Base-by-base conservation (phyloP, 805 yeast species). In the Metschnikowia matae region DNA sequence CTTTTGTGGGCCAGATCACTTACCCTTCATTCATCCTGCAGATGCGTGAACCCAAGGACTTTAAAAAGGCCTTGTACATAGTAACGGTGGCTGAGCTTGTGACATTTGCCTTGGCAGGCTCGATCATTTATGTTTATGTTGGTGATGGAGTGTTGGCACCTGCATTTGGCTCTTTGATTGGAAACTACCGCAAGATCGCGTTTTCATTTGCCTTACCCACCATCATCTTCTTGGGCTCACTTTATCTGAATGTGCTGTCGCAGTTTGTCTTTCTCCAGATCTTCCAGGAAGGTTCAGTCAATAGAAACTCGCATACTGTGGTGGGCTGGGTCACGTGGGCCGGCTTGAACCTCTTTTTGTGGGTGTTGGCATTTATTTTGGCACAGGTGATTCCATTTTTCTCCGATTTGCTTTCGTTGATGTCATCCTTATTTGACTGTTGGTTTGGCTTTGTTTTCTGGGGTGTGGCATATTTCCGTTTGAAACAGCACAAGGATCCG, bases 381-480 rank as follows among this genome's bases (percentile, higher is more conserved):
- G 85, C 84, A 1, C 84, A 81, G 60, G 85, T 79, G 31, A 80
- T 81, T 57, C 86, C 86, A n/a, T 81, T 81, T 62, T 81, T 81
- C 64, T 73, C 80, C 26, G 85, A 81, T 56, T 63, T 81, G 52
- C 67, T 81, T 33, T 73, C 83, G 3, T 65, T 81, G 57, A 80
- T 81, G 84, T 76, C 81, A 13, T 80, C 86, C 2, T 66, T 82
- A 46, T 81, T 81, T 58, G 85, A 81, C 62, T 80, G 85, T 61
- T 82, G 84, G 83, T 82, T 81, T 55, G 85, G 85, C 0, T 81
- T 80, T 56, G 79, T 81, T 6, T 81, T 81, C 56, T 81, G 85
- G 85, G 79, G 83, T 14, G 74, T 79, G 31, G 85, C 85, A 0
- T 81, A 62, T 62, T 73, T 78, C 60, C 71, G 75, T 56, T 65